Evolutionary conservation across 2,329 filamentous ascomycete species (phyloP), one percentile per base, ranked within the genome.

Genomic region (Gaeumannomyces tritici): DNA sequence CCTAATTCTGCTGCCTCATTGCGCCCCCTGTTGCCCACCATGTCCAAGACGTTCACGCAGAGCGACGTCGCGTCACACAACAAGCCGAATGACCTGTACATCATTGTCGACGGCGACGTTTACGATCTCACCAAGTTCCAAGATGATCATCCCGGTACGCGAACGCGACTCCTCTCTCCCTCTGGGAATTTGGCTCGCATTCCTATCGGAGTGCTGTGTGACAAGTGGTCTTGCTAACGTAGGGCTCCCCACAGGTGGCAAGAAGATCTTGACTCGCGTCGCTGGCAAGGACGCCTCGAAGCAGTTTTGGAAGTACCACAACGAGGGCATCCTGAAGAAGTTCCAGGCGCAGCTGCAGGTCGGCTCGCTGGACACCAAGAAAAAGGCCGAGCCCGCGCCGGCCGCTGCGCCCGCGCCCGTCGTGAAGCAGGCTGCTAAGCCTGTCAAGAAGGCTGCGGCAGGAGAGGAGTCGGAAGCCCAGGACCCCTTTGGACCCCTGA

Each of bases 111-210:
- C 68, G 89, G 93, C 70, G 93, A 98, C 76, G 93, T 98, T 68
- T 98, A 96, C 76, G 93, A 99, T 73, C 74, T 98, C 70, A 96
- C 92, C 69, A 92, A 87, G 72, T 93, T 93, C 74, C 89, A 91
- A 74, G 88, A 93, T 64, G 89, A 93, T 67, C 90, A 93, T 74
- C 90, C 90, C 73, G 91, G 91, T 84, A 79, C 79, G 78, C 70
- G 51, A 51, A 42, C 4, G 56, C 27, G 18, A 12, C 56, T 27
- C 55, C 24, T 56, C 55, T 15, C 27, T 57, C 28, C 58, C 28
- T 57, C 33, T 29, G 31, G 24, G 15, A 13, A 35, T 13, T 35
- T 35, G 11, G 33, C 11, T n/a, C 11, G 6, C 24, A 5, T 27
- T 26, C 13, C 13, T 56, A 24, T 5, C 15, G 13, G 24, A 1